Evolutionary conservation across 1,284 basidiomycete species (phyloP).

Genomic region (Rhodofomes roseus): DNA sequence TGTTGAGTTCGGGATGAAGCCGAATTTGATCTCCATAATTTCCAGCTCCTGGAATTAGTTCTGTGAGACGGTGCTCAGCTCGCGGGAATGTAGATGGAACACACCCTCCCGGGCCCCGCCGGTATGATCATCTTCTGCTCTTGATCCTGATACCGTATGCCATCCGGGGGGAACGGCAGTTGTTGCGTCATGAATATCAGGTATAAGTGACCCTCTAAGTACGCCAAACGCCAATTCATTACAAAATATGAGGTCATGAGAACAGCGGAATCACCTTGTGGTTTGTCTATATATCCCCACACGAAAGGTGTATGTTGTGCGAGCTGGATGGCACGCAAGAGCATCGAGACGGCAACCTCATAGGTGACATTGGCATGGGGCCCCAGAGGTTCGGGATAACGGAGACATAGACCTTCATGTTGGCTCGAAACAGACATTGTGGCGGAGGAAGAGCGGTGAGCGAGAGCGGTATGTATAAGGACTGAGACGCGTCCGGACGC

Average conservation of each 20-base stretch:
- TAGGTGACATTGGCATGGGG: constrained; percentile 50
- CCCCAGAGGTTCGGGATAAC: constrained; percentile 61
- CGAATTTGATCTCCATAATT: constrained; percentile 64
- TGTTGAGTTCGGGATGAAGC: constrained; percentile 62
- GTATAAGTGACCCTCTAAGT: constrained; percentile 58
- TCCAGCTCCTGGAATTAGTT: constrained; percentile 60
- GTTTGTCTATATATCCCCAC: constrained; percentile 74
- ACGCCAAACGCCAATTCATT: background rate
- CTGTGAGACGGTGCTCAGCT: background rate
- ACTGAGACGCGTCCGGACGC: background rate
- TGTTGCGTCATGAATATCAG: constrained; percentile 58
- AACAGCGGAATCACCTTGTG: constrained; percentile 44
- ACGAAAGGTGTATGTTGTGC: constrained; percentile 56
- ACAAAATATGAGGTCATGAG: background rate
- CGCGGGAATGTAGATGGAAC: constrained; percentile 19
- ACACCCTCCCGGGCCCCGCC: constrained; percentile 44
- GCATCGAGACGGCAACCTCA: constrained; percentile 56
- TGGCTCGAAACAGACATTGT: constrained; percentile 13
- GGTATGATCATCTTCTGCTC: constrained; percentile 57
- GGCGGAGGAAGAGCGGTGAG: background rate
- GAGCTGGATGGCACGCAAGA: constrained; percentile 51
- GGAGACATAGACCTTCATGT: constrained; percentile 46
- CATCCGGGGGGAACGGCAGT: constrained; percentile 61
- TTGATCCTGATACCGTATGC: constrained; percentile 66
- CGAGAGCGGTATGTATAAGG: background rate